Evolutionary conservation across 2,329 filamentous ascomycete genomes (phyloP).

Genomic region (Biscogniauxia mediterranea): DNA sequence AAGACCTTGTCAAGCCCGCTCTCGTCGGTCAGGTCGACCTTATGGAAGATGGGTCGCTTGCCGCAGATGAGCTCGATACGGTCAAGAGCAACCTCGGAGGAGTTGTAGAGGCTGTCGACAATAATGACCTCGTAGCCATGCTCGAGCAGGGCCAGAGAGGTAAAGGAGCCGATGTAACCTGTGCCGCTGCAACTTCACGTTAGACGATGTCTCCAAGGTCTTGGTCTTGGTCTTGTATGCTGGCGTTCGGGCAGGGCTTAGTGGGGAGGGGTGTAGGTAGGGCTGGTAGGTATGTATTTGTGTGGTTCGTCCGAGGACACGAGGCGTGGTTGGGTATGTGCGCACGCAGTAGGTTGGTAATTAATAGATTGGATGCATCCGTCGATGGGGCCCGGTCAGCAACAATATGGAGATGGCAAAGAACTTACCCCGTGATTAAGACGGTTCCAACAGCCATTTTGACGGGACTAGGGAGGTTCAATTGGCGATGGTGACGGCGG

Average conservation of each 20-base stretch:
- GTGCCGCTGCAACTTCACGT: slow-evolving; percentile 66
- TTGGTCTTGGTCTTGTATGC: background rate
- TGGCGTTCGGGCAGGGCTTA: background rate
- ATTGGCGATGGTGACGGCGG: slow-evolving; percentile 6
- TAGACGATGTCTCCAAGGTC: background rate
- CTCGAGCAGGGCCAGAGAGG: slow-evolving; percentile 83
- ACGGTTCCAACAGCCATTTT: slow-evolving; percentile 82
- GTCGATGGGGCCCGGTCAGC: background rate
- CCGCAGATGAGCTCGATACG: slow-evolving; percentile 93
- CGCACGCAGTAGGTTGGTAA: background rate
- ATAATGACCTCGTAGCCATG: slow-evolving; percentile 96
- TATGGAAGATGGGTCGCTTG: slow-evolving; percentile 80
- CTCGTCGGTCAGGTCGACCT: slow-evolving; percentile 87
- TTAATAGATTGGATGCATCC: background rate
- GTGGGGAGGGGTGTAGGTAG: background rate
- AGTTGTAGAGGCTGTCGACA: slow-evolving; percentile 96
- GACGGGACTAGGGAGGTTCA: slow-evolving; percentile 19
- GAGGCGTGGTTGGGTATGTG: background rate
- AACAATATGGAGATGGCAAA: background rate
- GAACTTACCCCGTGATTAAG: slow-evolving; percentile 81
- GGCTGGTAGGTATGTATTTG: background rate
- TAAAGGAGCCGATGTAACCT: slow-evolving; percentile 99
- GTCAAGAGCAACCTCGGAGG: slow-evolving; percentile 84
- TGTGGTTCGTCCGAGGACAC: background rate
- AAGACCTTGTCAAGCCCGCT: slow-evolving; percentile 83